Evolutionary conservation across 371 early-diverging fungal species (phyloP), one percentile per base, ranked within the genome.

Genomic region (Choanephora cucurbitarum): DNA sequence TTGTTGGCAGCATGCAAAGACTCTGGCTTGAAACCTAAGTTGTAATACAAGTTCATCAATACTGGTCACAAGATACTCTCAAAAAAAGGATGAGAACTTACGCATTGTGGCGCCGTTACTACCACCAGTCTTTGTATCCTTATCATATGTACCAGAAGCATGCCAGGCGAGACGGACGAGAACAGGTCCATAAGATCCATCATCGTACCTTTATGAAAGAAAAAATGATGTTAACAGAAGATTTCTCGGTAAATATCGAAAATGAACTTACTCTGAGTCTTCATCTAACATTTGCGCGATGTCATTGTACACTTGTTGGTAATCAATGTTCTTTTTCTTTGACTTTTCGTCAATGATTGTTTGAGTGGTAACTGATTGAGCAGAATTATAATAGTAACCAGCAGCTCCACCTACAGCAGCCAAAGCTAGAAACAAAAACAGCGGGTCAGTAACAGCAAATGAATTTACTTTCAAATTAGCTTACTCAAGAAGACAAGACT

Each of bases 131-230:
- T 81, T 77, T 44, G 88, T 70, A 48, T 79, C 79, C 64, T 77
- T 75, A 75, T 93, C 91, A 66, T 87, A 96, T 34, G 97, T 97
- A 18, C 97, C 97, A 44, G 94, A 83, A 8, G 93, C 85, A 77
- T 97, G 97, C 96, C 95, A 95, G 9, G 96, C 95, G 21, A 93
- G 83, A 43, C 93, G 92, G 42, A 96, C 73, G 54, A 97, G 81
- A 18, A 97, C 85, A 14, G 96, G 96, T 5, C 92, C 95, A 66
- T 86, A 83, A 22, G 88, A 89, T 51, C 96, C 96, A 65, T 97
- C 96, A 70, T 97, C 98, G 59, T 91, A 93, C 73, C 74, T 73
- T 45, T 41, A 15, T 37, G 28, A 40, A 19, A 39, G 50, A 33
- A 44, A 42, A 31, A 17, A 41, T 23, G 32, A 42, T 15, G n/a